Conservation (phyloP, 2,329 filamentous ascomycete genomes). For the Pyrenophora graminea region DNA sequence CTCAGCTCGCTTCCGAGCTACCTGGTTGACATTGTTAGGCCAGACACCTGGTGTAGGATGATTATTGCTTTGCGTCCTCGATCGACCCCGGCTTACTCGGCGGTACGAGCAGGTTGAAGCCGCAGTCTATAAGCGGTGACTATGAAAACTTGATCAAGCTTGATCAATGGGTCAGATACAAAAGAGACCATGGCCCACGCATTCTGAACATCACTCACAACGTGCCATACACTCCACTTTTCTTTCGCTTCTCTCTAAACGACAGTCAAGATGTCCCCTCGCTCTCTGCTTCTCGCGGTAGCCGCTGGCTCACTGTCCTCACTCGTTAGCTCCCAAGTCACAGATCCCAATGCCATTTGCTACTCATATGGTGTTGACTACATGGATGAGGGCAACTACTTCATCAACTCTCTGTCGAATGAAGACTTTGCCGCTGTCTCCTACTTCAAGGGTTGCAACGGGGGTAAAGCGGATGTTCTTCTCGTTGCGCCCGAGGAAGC, state of each 20-base stretch:
- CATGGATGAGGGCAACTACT: conserved; percentile 50
- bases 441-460: conserved; percentile 51
- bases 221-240: conserved; percentile 4
- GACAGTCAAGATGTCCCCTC: conserved; percentile 28
- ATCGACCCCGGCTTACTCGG: conserved; percentile 10
- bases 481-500: conserved; percentile 43
- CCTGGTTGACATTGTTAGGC: conserved; percentile 12
- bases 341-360: conserved; percentile 31
- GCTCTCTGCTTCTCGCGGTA: conserved; percentile 27
- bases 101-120: conserved; percentile 4
- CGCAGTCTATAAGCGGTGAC: conserved; percentile 14
- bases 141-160: conserved; percentile 14
- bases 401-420: conserved; percentile 50
- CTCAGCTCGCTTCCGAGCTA: conserved; percentile 25
- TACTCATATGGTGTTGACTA: conserved; percentile 51
- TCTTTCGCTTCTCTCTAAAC: conserved; percentile 5
- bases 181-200: conserved; percentile 24
- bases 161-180: conserved; percentile 14
- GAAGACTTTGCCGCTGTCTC: conserved; percentile 51
- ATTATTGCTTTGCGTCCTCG: conserved; percentile 20
- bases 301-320: conserved; percentile 34
- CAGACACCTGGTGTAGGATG: conserved; percentile 14
- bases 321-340: conserved; percentile 23
- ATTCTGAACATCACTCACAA: conserved; percentile 4
- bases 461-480: conserved; percentile 48